phyloP scores from a whole-genome alignment of 2,329 filamentous ascomycete genomes.

The Metarhizium album region DNA sequence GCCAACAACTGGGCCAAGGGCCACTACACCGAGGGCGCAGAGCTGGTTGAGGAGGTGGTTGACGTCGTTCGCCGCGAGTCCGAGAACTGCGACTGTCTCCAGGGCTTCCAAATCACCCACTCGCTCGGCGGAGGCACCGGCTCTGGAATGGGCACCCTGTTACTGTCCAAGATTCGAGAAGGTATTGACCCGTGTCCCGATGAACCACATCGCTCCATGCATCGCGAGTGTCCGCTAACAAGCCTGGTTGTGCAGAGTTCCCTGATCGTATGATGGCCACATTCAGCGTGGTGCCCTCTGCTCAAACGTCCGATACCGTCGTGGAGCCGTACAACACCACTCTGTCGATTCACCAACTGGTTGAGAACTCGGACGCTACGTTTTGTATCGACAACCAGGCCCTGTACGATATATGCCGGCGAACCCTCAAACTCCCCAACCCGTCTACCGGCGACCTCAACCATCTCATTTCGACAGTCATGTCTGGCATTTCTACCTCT shows the following conservation, averaged over 20 bases:
- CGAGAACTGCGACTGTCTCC: slow-evolving; percentile 96
- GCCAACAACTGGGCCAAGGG: slow-evolving; percentile 99
- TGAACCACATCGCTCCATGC: background rate
- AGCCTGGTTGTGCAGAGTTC: slow-evolving; percentile 53
- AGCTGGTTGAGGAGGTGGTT: slow-evolving; percentile 93
- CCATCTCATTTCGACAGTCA: slow-evolving; percentile 97
- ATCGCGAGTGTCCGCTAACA: background rate
- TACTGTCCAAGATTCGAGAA: slow-evolving; percentile 99
- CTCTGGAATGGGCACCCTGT: slow-evolving; percentile 98
- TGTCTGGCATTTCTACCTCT: slow-evolving; percentile 98
- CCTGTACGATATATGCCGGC: slow-evolving; percentile 99
- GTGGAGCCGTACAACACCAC: slow-evolving; percentile 99
- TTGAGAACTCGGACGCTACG: slow-evolving; percentile 99
- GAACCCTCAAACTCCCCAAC: slow-evolving; percentile 96
- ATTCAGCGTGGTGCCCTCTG: slow-evolving; percentile 95
- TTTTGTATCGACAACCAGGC: slow-evolving; percentile 99
- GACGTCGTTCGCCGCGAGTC: slow-evolving; percentile 97
- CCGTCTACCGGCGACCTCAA: slow-evolving; percentile 98
- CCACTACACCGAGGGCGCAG: slow-evolving; percentile 98
- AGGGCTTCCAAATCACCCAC: slow-evolving; percentile 99
- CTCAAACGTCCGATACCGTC: slow-evolving; percentile 98
- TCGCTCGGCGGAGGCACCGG: slow-evolving; percentile 98
- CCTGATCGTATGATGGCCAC: slow-evolving; percentile 99
- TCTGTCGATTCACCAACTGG: slow-evolving; percentile 95
- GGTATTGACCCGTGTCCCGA: slow-evolving; percentile 1